Evolutionary conservation across 495 filamentous ascomycete genomes (phyloP).

Genomic region (Tuber brumale): DNA sequence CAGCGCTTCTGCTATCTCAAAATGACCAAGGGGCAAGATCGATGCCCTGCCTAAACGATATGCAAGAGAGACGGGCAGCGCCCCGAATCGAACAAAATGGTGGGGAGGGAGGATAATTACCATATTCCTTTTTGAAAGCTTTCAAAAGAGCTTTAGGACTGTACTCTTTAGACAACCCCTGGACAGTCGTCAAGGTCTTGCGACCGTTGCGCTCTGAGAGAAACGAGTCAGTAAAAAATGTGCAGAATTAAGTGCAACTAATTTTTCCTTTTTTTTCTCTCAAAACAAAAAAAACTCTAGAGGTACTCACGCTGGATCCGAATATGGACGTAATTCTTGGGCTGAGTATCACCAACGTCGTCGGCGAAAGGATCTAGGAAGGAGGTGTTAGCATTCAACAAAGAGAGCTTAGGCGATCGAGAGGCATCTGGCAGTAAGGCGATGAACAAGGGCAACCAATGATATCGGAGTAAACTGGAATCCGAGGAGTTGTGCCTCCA

Average conservation of each 20-base stretch:
- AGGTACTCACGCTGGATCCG: constrained; percentile 89
- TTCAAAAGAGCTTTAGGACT: constrained; percentile 99
- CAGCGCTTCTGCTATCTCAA: constrained; percentile 23
- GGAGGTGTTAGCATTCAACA: constrained; percentile 23
- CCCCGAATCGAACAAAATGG: constrained; percentile 7
- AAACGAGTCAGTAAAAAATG: constrained; percentile 19
- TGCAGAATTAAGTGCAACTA: not conserved
- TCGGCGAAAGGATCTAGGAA: constrained; percentile 97
- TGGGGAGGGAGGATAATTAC: constrained; percentile 49
- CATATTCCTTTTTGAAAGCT: constrained; percentile 99
- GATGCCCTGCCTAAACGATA: constrained; percentile 27
- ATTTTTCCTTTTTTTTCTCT: not conserved
- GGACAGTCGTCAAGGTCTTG: constrained; percentile 99
- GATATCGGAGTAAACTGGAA: not conserved
- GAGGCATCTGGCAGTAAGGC: not conserved
- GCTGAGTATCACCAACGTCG: constrained; percentile 98
- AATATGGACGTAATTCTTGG: constrained; percentile 99
- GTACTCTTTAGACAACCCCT: constrained; percentile 96
- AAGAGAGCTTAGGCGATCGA: constrained; percentile 8
- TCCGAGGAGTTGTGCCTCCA: not conserved
- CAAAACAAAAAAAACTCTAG: not conserved
- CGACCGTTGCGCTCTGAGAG: constrained; percentile 96
- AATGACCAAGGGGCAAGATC: constrained; percentile 25
- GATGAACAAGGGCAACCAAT: not conserved
- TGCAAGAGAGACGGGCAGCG: constrained; percentile 5